phyloP scores from a whole-genome alignment of 1,284 basidiomycete genomes.

The Amylostereum chailletii region DNA sequence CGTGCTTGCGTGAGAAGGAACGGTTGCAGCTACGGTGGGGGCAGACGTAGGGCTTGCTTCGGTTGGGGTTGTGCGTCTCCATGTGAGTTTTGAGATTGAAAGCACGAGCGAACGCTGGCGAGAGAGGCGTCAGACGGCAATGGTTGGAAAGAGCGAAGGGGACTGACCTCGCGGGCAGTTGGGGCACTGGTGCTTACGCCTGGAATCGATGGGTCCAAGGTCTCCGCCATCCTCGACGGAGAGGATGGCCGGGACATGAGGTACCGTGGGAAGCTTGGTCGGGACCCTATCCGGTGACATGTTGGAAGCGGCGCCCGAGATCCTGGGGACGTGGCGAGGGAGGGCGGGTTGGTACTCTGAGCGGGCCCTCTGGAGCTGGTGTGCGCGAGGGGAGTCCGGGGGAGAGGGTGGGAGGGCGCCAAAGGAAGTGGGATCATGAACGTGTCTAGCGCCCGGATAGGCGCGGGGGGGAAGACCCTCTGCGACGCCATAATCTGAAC shows the following conservation, averaged over 20 bases:
- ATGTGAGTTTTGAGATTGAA: conserved; percentile 89
- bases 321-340: conserved; percentile 25
- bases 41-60: conserved; percentile 79
- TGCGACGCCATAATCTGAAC: conserved; percentile 41
- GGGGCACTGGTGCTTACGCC: conserved; percentile 66
- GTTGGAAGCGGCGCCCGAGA: conserved; percentile 49
- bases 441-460: conserved; percentile 31
- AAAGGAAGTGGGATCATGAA: conserved; percentile 39
- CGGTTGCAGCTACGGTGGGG: conserved; percentile 75
- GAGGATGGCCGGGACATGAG: conserved; percentile 29
- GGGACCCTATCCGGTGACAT: conserved; percentile 27
- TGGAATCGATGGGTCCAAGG: conserved; percentile 42
- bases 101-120: conserved; percentile 75
- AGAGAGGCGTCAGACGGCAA: conserved; percentile 10
- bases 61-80: conserved; percentile 82
- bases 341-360: conserved; percentile 36
- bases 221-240: conserved; percentile 26
- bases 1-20: conserved; percentile 86
- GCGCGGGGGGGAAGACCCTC: conserved; percentile 27
- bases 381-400: conserved; percentile 19
- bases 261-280: conserved; percentile 32
- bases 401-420: conserved; percentile 51
- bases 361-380: conserved; percentile 21
- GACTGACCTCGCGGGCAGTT: conserved; percentile 60
- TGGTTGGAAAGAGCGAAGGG: conserved; percentile 8